Percentiles rank a stretch among this genome's conserved stretches.
Conservation (phyloP, 768 basidiomycete genomes). For the Russula dissimulans region DNA sequence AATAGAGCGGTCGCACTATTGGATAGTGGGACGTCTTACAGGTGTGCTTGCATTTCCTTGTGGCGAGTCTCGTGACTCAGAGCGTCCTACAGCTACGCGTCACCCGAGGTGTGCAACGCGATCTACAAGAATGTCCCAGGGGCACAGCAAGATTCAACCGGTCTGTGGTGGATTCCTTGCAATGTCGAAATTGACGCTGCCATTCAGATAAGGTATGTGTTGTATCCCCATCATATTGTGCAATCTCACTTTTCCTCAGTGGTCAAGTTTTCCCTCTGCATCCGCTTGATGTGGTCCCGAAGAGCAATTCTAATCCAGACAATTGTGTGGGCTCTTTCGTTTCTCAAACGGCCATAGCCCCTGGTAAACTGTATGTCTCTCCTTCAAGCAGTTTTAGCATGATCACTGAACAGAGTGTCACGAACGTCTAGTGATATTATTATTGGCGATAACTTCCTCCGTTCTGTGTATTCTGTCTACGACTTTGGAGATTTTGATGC, state of each 20-base stretch:
- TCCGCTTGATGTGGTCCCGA: slow-evolving; percentile 64
- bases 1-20: slow-evolving; percentile 68
- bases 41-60: slow-evolving; percentile 36
- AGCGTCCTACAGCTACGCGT: slow-evolving; percentile 47
- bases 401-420: not conserved
- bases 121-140: slow-evolving; percentile 64
- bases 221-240: not conserved
- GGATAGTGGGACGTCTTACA: slow-evolving; percentile 77
- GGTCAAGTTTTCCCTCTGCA: slow-evolving; percentile 70
- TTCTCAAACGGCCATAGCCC: slow-evolving; percentile 46
- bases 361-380: slow-evolving; percentile 45
- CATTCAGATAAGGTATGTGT: slow-evolving; percentile 61
- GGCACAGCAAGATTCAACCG: slow-evolving; percentile 46
- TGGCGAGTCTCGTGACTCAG: slow-evolving; percentile 5
- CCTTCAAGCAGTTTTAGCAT: not conserved
- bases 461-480: slow-evolving; percentile 74
- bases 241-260: slow-evolving; percentile 29
- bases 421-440: slow-evolving; percentile 58
- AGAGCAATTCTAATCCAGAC: slow-evolving; percentile 34
- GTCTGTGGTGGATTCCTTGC: slow-evolving; percentile 71
- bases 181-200: slow-evolving; percentile 67
- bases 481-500: slow-evolving; percentile 75
- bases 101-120: slow-evolving; percentile 51
- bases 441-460: slow-evolving; percentile 74
- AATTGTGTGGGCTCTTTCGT: slow-evolving; percentile 71